Base-by-base conservation (phyloP, 148 eudicot genomes). In the Diospyros kaki region DNA sequence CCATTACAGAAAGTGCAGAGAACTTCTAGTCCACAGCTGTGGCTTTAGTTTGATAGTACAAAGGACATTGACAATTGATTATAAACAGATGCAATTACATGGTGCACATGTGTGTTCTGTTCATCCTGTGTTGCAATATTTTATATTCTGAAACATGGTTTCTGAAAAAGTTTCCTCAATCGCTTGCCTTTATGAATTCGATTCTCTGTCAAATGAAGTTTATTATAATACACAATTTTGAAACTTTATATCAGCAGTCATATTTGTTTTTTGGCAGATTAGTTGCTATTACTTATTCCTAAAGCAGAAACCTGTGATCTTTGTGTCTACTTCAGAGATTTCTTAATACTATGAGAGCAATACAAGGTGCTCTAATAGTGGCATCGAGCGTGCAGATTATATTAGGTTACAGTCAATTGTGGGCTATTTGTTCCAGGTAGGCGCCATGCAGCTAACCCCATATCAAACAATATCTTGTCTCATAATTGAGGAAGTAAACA, bases 351-450 rank as follows among this genome's bases (percentile, higher is more conserved):
- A 95, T 95, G 96, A 81, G 94, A 81, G 97, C 97, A 56, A 86
- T 88, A 73, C 99, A 95, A 87, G 99, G 99, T 40, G 97, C 99
- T 75, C 73, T 95, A 43, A 95, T 95, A 63, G 99, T 90, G 53
- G 96, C 97, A 75, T 95, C 99, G 69, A 95, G 97, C 75, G 85
- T 95, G 83, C 99, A 95, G 86, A 90, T 95, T 76, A 93, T 95
- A 48, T 84, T 95, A 75, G 99, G 99, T 3, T 95, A 89, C 65
- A 95, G 99, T 83, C 99, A 95, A 77, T 81, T 95, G 72, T 95
- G 99, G 99, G 99, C 94, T 76, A 95, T 95, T 65, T 95, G 88
- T 80, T 90, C 99, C 79, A 95, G 99, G 99, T 93, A 78, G 0
- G 28, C 28, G 28, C 28, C 28, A 28, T 28, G 28, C 28, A 28